Conservation (phyloP, 2,329 filamentous ascomycete genomes). For the Microdochium bolleyi region DNA sequence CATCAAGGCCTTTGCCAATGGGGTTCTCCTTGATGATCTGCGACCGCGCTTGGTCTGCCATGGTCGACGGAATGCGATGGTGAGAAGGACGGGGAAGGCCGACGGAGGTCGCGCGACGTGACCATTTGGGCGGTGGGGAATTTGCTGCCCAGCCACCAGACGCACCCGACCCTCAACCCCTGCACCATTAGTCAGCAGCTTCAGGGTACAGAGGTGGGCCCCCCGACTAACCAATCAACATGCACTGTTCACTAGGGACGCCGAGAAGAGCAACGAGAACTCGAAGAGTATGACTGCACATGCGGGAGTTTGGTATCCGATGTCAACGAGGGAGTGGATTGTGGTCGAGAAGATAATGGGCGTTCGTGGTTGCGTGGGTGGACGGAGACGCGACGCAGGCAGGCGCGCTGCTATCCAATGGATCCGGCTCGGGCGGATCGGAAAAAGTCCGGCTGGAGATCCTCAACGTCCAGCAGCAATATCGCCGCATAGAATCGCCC, state of each 20-base stretch:
- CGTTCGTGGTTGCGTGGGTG: neutral
- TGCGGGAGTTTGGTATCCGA: too few species aligned
- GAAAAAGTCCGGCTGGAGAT: too few species aligned
- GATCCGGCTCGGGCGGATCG: neutral
- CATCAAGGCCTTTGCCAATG: constrained; percentile 18
- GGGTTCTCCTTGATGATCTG: constrained; percentile 17
- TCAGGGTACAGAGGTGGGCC: neutral
- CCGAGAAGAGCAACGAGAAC: neutral
- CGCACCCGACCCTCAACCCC: too few species aligned
- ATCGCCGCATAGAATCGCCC: too few species aligned
- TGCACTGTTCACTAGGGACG: neutral
- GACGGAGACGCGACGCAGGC: neutral
- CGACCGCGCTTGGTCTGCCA: constrained; percentile 13
- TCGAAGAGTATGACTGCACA: too few species aligned
- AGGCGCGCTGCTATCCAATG: neutral
- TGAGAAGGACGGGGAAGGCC: too few species aligned
- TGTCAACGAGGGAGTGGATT: too few species aligned
- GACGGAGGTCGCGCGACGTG: too few species aligned
- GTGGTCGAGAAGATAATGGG: neutral
- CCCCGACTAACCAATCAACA: neutral
- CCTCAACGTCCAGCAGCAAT: too few species aligned
- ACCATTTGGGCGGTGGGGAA: too few species aligned
- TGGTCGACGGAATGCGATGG: constrained; percentile 1
- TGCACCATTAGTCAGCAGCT: too few species aligned
- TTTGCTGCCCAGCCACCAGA: too few species aligned